These are phyloP conservation scores for Saccharum officinarum DNA, from an alignment of 176 grass and related monocot genomes.

Conservation along the genomic window DNA sequence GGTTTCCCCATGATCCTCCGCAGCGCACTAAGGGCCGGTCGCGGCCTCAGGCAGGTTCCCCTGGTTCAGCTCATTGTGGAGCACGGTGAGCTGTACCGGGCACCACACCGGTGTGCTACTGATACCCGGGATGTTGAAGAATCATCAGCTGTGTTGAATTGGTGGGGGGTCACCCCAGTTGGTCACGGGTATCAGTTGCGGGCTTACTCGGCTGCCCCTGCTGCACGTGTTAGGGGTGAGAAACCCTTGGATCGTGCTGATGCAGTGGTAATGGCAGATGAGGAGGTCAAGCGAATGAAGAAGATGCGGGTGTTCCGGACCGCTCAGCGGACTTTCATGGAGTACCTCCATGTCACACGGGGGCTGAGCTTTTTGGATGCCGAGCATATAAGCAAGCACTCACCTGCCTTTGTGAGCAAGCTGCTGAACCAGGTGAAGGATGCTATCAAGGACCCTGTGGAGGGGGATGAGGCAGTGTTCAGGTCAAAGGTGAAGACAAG, in stretches of 20 bases:
- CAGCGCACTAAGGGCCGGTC: not conserved
- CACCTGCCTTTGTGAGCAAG: constrained; percentile 46
- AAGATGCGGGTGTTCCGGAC: not conserved
- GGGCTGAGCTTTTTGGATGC: constrained; percentile 47
- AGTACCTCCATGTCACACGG: constrained; percentile 61
- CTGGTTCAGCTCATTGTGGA: not conserved
- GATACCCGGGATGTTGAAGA: not conserved
- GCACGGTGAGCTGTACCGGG: not conserved
- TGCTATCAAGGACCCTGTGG: constrained; percentile 31
- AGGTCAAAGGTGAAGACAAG: constrained; percentile 32
- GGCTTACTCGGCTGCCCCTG: constrained; percentile 8
- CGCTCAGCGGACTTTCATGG: constrained; percentile 47
- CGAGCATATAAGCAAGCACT: constrained; percentile 61
- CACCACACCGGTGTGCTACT: not conserved
- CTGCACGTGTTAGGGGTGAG: not conserved
- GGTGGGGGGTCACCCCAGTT: constrained; percentile 5
- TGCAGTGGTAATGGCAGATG: constrained; percentile 2
- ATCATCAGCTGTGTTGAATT: not conserved
- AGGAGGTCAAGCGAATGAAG: not conserved
- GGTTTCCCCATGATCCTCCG: constrained; percentile 41
- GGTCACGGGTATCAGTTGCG: not conserved
- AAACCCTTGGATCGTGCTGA: not conserved
- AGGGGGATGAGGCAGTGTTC: constrained; percentile 10
- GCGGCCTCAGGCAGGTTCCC: constrained; percentile 27
- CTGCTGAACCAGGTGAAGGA: constrained; percentile 56